Evolutionary conservation across 2,329 filamentous ascomycete species (phyloP), one percentile per base, ranked within the genome.

Genomic region (Penicillium sp.): DNA sequence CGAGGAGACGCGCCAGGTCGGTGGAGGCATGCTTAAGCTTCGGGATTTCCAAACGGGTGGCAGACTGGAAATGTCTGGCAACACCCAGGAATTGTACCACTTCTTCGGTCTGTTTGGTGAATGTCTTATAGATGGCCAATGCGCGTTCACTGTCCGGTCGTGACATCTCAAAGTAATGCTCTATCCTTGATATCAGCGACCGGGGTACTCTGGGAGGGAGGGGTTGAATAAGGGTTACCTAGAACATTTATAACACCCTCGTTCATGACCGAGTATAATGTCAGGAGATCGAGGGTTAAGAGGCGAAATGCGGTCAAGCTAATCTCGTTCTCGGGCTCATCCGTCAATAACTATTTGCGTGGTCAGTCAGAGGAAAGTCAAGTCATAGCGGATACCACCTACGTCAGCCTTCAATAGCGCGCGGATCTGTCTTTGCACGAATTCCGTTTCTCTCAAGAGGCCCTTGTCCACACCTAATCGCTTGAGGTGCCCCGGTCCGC

Each of bases 131-230:
- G 55, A 99, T 93, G 54, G 86, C 83, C 75, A 99, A 85, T 51
- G 94, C 91, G 57, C 92, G 84, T 71, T 97, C 91, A 52, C 94
- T 95, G 73, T 99, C 94, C 21, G 90, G 82, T 66, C 90, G 90
- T 44, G 94, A 97, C 88, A 99, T 93, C 76, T 99, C 94, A 65
- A 99, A 99, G 73, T 97, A 99, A 73, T 95, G 90, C 63, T 94
- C 91, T 95, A 57, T 18, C 36, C 21, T 43, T 45, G 15, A 13
- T 12, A 42, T 62, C 34, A 65, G 54, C 53, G 39, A 37, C 29
- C 20, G n/a, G 23, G 7, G 12, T 24, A 13, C 15, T 21, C 15
- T n/a, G n/a, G n/a, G n/a, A n/a, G n/a, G n/a, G n/a, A n/a, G n/a
- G 8, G 5, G 8, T 15, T 8, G n/a, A 3, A 15, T 12, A 24